These are phyloP conservation scores for Knufia petricola DNA, from an alignment of 2,329 filamentous ascomycete genomes.

Conservation along the genomic window DNA sequence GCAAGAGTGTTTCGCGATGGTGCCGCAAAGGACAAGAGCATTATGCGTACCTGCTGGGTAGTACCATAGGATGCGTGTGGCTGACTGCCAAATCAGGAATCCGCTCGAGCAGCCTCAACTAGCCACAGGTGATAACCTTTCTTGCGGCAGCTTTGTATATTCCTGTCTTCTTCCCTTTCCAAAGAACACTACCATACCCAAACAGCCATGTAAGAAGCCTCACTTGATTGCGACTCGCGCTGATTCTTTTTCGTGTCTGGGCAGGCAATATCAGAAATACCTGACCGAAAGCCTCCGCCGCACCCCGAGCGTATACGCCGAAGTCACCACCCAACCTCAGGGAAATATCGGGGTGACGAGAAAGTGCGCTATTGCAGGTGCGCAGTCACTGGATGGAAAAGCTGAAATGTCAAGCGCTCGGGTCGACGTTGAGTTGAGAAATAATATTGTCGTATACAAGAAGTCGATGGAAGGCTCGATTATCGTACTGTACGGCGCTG, in stretches of 20 bases:
- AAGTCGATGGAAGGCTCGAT: too few relatives aligned
- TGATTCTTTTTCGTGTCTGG: neutral
- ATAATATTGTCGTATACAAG: too few relatives aligned
- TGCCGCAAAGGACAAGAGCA: neutral
- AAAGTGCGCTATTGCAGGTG: conserved; percentile 8
- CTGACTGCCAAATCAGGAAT: neutral
- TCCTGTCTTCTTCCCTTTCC: neutral
- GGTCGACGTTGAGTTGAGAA: too few relatives aligned
- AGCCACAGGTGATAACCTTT: neutral
- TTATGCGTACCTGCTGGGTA: conserved; percentile 8
- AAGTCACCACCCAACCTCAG: neutral
- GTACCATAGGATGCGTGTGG: conserved; percentile 5
- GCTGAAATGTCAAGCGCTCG: neutral
- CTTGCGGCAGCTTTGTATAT: neutral
- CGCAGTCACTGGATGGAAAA: neutral
- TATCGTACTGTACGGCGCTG: too few relatives aligned
- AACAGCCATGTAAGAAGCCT: neutral
- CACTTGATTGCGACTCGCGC: neutral
- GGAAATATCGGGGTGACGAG: neutral
- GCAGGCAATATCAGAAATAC: too few relatives aligned
- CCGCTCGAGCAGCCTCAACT: conserved; percentile 3
- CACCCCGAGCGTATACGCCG: too few relatives aligned
- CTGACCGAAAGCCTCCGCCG: too few relatives aligned
- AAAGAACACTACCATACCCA: neutral
- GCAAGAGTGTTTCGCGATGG: neutral